Evolutionary conservation across 345 rosid species (phyloP).

Genomic region (Odontarrhena argentea): DNA sequence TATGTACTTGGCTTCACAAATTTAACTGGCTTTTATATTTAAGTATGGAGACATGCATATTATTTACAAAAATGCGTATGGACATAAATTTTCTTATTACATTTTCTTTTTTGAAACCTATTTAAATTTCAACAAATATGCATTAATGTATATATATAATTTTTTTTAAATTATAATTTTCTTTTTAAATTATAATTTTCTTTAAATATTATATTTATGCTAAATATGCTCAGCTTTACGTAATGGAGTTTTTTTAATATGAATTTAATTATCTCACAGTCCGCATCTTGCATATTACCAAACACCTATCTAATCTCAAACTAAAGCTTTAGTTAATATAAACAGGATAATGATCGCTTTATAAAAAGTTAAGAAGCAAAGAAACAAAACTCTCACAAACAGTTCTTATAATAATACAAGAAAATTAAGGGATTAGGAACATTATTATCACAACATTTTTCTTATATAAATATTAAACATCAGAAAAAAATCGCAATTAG

Average conservation of each 20-base stretch:
- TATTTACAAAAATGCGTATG: no score
- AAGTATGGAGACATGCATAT: no score
- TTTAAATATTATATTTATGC: no score
- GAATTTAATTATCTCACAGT: slow-evolving; percentile 1
- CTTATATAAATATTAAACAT: slow-evolving; percentile 8
- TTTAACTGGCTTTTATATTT: no score
- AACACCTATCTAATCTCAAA: slow-evolving; percentile 43
- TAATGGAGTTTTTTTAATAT: neutral
- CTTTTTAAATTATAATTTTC: no score
- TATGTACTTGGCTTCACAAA: no score
- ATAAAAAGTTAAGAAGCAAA: slow-evolving; percentile 33
- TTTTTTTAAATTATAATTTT: no score
- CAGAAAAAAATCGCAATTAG: neutral
- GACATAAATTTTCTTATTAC: no score
- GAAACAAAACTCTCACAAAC: slow-evolving; percentile 36
- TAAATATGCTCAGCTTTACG: no score
- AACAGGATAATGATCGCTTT: slow-evolving; percentile 32
- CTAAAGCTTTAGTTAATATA: slow-evolving; percentile 16
- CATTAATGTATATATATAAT: no score
- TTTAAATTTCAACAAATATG: no score
- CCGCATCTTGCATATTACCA: slow-evolving; percentile 38
- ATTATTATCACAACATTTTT: slow-evolving; percentile 34
- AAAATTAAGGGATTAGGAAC: slow-evolving; percentile 37
- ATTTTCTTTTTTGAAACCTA: no score
- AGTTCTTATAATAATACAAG: slow-evolving; percentile 33